Evolutionary conservation across 371 early-diverging fungal species (phyloP).

Genomic region (Mucor irregularis): DNA sequence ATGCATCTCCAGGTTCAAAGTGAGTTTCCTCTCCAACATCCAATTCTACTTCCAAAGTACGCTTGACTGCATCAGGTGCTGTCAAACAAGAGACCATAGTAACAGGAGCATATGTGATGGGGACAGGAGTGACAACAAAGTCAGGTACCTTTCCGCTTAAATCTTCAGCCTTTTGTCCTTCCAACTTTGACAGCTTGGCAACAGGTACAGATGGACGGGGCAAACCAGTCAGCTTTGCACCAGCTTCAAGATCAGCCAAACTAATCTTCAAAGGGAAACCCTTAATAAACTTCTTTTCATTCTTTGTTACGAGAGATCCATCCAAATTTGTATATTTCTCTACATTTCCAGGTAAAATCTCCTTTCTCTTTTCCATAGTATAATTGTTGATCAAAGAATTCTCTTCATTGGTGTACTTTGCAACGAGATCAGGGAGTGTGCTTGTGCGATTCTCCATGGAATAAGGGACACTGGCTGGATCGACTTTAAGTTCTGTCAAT

Average conservation of each 20-base stretch:
- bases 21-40: slow-evolving; percentile 58
- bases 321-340: not conserved
- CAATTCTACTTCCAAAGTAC: slow-evolving; percentile 73
- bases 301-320: too few relatives aligned
- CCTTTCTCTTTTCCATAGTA: not conserved
- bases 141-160: slow-evolving; percentile 16
- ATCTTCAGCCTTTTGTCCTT: slow-evolving; percentile 8
- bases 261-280: slow-evolving; percentile 49
- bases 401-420: slow-evolving; percentile 27
- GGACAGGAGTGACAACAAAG: slow-evolving; percentile 50
- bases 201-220: slow-evolving; percentile 62
- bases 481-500: slow-evolving; percentile 18
- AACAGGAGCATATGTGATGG: slow-evolving; percentile 47
- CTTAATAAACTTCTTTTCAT: not conserved
- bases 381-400: slow-evolving; percentile 25
- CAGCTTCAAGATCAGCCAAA: slow-evolving; percentile 49
- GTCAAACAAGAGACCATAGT: slow-evolving; percentile 58
- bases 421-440: slow-evolving; percentile 18
- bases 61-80: slow-evolving; percentile 63
- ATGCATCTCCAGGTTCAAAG: slow-evolving; percentile 83
- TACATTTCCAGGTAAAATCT: slow-evolving; percentile 3
- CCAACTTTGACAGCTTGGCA: slow-evolving; percentile 32
- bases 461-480: slow-evolving; percentile 19
- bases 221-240: slow-evolving; percentile 63
- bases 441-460: slow-evolving; percentile 26